Evolutionary conservation across 108 stramenopile genomes (phyloP), one percentile per base, ranked within the genome.

Genomic region (Asterionellopsis glacialis): DNA sequence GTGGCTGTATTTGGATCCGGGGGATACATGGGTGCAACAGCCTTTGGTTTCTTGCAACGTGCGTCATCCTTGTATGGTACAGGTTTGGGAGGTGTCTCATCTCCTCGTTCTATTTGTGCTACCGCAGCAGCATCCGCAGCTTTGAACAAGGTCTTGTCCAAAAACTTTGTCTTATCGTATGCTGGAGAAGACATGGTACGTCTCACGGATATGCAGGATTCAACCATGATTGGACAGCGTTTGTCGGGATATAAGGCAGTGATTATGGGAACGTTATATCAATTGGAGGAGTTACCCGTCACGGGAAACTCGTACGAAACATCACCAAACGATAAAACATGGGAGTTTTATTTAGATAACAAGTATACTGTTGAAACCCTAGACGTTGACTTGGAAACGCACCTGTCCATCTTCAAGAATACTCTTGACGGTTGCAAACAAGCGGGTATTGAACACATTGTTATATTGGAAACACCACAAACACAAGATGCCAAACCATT

Each of bases 21-120:
- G 26, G 90, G 90, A 19, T 85, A 82, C 55, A 67, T 87, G 44
- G 90, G 86, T 51, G 74, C 77, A 21, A 52, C 71, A 47, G 56
- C 75, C 22, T 91, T 76, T 73, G 90, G 90, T 0, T 91, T 87
- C 69, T 59, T 87, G 14, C 90, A 91, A 59, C 77, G 90, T 12
- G 85, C 83, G 41, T 66, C 77, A 14, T 65, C 70, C 7, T 50
- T 91, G 55, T 91, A 91, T 61, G 90, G 84, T 14, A 87, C 90
- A 11, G 90, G 90, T 16, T 79, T 91, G 23, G 72, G 71, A 13
- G 76, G 76, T 40, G 64, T 47, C 38, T 63, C 70, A 12, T 68
- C 63, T 21, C 79, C 76, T 28, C 61, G 90, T 45, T 67, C 76
- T 15, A 76, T 91, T 19, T 64, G 75, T 11, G 85, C 90, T 24